A percentile compares a stretch with the other conserved stretches of the same genome.
Evolutionary conservation across 164 flowering plant species (phyloP).

Genomic region (Taxillus chinensis): DNA sequence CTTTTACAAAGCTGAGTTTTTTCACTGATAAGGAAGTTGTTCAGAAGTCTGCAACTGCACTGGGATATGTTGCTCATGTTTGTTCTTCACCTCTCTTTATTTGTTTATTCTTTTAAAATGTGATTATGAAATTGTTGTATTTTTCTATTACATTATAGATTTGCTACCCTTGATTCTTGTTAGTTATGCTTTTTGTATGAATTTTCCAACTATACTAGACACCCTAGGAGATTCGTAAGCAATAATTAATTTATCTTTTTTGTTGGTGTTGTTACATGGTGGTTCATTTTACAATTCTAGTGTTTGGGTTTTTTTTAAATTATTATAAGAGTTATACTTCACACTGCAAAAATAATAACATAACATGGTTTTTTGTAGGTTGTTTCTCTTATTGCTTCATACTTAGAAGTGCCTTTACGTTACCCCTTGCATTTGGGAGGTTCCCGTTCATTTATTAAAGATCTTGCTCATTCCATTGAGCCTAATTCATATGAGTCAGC

Average conservation of each 20-base stretch:
- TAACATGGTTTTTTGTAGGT: constrained; percentile 46
- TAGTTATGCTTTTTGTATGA: no score
- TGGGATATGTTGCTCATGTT: constrained; percentile 93
- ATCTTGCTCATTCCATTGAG: constrained; percentile 64
- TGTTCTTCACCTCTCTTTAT: constrained; percentile 16
- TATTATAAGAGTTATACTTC: not conserved
- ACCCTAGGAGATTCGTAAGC: no score
- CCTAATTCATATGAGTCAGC: constrained; percentile 35
- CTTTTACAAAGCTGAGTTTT: constrained; percentile 70
- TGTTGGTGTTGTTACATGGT: no score
- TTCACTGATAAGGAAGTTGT: constrained; percentile 87
- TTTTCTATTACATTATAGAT: no score
- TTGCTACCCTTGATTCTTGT: no score
- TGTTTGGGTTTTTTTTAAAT: no score
- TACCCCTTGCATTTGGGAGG: constrained; percentile 87
- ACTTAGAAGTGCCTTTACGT: constrained; percentile 76
- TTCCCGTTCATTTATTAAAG: constrained; percentile 69
- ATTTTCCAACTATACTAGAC: no score
- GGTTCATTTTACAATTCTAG: no score
- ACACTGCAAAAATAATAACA: not conserved
- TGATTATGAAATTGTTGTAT: not conserved
- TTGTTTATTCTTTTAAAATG: constrained; percentile 3
- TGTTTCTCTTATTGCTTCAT: constrained; percentile 70
- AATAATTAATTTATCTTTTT: no score
- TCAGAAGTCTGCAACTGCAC: constrained; percentile 81